phyloP scores from a whole-genome alignment of 2,329 filamentous ascomycete species.

The Colletotrichum tropicale region DNA sequence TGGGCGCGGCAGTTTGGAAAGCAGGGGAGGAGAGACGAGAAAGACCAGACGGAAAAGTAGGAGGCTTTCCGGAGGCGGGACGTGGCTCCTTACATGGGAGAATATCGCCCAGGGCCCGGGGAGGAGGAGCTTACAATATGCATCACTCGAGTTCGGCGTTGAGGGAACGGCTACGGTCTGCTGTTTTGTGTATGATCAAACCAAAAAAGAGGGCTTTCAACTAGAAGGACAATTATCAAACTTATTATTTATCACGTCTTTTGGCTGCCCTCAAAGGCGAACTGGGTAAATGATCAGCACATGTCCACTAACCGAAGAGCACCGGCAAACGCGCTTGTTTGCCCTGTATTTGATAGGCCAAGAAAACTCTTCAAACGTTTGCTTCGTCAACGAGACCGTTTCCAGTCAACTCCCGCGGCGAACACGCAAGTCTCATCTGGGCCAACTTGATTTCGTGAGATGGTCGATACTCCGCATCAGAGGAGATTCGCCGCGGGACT shows the following conservation, averaged over 20 bases:
- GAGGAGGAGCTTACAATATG: slow-evolving; percentile 7
- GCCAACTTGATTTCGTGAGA: neutral
- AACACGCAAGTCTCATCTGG: neutral
- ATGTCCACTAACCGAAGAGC: neutral
- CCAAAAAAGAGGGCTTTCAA: slow-evolving; percentile 6
- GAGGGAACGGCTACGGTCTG: slow-evolving; percentile 19
- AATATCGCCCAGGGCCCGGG: neutral
- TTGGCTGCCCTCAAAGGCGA: neutral
- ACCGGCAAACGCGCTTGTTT: neutral
- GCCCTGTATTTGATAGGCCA: neutral
- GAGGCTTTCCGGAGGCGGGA: neutral
- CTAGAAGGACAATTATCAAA: slow-evolving; percentile 11
- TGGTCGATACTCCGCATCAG: neutral
- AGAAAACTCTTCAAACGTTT: neutral
- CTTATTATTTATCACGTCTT: neutral
- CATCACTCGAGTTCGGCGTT: slow-evolving; percentile 21
- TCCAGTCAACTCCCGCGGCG: neutral
- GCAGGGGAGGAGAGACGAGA: neutral
- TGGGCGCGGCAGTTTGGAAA: neutral
- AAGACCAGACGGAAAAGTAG: neutral
- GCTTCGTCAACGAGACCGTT: neutral
- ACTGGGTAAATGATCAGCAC: neutral
- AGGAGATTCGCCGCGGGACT: neutral
- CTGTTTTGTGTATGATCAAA: slow-evolving; percentile 19
- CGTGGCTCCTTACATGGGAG: neutral